Evolutionary conservation across 768 basidiomycete genomes (phyloP).

Genomic region (Suillus ampliporus): DNA sequence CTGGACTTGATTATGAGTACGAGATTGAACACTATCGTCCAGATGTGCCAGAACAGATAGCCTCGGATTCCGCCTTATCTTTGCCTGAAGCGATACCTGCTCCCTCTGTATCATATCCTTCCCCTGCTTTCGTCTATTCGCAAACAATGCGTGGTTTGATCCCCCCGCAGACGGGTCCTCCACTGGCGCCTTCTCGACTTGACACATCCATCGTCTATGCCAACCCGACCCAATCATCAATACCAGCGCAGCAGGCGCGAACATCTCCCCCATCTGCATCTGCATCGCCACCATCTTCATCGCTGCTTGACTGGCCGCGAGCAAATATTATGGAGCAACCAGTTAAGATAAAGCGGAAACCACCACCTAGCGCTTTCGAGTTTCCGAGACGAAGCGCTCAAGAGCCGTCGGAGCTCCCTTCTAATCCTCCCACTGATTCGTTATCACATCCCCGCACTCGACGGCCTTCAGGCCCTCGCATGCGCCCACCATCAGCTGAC

Average conservation of each 20-base stretch:
- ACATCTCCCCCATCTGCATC: slow-evolving; percentile 37
- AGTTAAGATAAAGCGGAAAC: slow-evolving; percentile 19
- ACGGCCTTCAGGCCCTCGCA: slow-evolving; percentile 40
- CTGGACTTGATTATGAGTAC: slow-evolving; percentile 49
- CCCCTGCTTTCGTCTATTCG: slow-evolving; percentile 18
- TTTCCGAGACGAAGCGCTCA: slow-evolving; percentile 23
- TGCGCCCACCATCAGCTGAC: slow-evolving; percentile 26
- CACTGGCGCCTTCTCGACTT: slow-evolving; percentile 16
- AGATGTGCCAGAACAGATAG: slow-evolving; percentile 27
- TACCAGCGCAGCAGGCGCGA: slow-evolving; percentile 18
- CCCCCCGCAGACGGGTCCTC: slow-evolving; percentile 15
- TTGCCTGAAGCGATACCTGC: slow-evolving; percentile 33
- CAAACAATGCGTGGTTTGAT: slow-evolving; percentile 17
- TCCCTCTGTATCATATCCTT: slow-evolving; percentile 24
- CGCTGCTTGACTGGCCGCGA: slow-evolving; percentile 63
- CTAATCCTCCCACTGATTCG: slow-evolving; percentile 4
- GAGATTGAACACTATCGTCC: slow-evolving; percentile 53
- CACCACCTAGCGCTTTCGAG: slow-evolving; percentile 25
- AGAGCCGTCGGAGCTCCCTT: slow-evolving; percentile 15
- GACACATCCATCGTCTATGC: slow-evolving; percentile 40
- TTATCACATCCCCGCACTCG: slow-evolving; percentile 29
- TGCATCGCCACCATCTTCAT: slow-evolving; percentile 37
- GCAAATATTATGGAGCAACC: slow-evolving; percentile 40
- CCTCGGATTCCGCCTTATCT: slow-evolving; percentile 14
- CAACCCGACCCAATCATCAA: slow-evolving; percentile 31